Base-by-base conservation (phyloP, 768 basidiomycete species). In the Chalciporus sphaerocephalus region DNA sequence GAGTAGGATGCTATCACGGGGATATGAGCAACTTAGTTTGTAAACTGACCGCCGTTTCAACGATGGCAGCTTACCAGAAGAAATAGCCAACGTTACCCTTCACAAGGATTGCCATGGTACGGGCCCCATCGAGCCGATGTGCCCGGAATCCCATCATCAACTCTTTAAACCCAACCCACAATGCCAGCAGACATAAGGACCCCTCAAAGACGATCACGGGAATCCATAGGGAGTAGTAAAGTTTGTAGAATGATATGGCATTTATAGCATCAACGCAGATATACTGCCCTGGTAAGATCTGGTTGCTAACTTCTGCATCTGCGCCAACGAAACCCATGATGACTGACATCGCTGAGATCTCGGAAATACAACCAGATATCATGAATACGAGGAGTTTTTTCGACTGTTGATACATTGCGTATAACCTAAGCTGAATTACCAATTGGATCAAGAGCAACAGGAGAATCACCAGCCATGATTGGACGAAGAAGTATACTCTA, bases 71-170 rank as follows among this genome's bases (percentile, higher is more conserved):
- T 25, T 35, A 59, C 57, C 42, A 53, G 12, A 53, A 10, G 47
- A 50, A 50, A 35, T 59, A 59, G 18, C 39, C 18, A 12, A n/a
- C 33, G 12, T 44, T 60, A 4, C 43, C 58, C 22, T 35, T 54
- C 22, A 59, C 11, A 12, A 57, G 45, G 3, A 21, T 24, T 6
- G 40, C 37, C 21, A 51, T 15, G 33, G 60, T n/a, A n/a, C 23
- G 11, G 0, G 50, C 27, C 2, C 45, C 46, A 6, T 43, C 18
- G 10, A 30, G 8, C 17, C 44, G 40, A 23, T 21, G 27, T 5
- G 38, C 18, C 7, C 27, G 44, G 33, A 33, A 35, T 27, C 27
- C 45, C 4, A 20, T 38, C 12, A 35, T 7, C 46, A 46, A 28
- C 13, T 20, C 35, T 18, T 36, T 17, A 22, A 55, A 3, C 15